These are phyloP conservation scores for Avena sativa DNA, from an alignment of 176 grass and related monocot species.

Conservation along the genomic window DNA sequence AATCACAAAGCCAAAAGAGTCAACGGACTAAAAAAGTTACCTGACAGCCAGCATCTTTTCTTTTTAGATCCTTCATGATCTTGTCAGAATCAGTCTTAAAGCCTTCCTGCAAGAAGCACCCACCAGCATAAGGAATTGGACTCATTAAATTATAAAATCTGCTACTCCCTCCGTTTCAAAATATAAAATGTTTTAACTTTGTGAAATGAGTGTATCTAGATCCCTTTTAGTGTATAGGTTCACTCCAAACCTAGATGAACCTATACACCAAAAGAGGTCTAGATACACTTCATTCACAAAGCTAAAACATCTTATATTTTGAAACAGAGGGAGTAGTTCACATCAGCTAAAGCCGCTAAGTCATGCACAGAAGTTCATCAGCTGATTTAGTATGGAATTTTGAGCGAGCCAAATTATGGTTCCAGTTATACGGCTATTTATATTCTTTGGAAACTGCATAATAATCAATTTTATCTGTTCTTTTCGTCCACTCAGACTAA, in stretches of 20 bases:
- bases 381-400: neutral
- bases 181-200: too few relatives aligned
- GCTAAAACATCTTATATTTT: too few relatives aligned
- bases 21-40: conserved; percentile 45
- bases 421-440: neutral
- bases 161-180: neutral
- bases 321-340: neutral
- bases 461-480: neutral
- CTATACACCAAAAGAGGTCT: too few relatives aligned
- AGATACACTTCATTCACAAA: too few relatives aligned
- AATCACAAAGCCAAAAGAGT: neutral
- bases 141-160: neutral
- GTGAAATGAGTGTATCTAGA: too few relatives aligned
- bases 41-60: conserved; percentile 56
- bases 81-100: conserved; percentile 89
- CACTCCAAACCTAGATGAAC: too few relatives aligned
- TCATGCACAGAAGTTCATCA: neutral
- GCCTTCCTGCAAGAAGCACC: conserved; percentile 63
- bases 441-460: neutral
- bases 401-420: neutral
- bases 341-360: neutral
- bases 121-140: conserved; percentile 32
- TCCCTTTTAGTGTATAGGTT: too few relatives aligned
- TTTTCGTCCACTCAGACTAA: neutral
- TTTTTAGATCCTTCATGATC: conserved; percentile 75